Evolutionary conservation across 2,329 filamentous ascomycete genomes (phyloP).

Genomic region (Botrytis pseudocinerea): DNA sequence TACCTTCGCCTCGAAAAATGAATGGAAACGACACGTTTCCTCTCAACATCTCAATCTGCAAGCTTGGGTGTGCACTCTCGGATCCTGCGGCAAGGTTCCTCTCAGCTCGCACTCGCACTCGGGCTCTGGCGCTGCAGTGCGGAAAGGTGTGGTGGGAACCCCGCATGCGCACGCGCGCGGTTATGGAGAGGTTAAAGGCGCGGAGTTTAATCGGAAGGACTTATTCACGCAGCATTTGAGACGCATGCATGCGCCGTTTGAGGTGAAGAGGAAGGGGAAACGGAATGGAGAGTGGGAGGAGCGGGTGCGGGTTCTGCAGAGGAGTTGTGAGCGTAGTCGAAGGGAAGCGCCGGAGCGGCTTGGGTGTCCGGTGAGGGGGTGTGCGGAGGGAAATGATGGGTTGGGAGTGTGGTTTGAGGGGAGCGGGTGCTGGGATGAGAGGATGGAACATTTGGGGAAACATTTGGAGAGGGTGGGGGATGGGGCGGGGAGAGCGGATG

Average conservation of each 20-base stretch:
- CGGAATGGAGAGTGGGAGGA: slow-evolving; percentile 50
- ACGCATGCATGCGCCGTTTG: slow-evolving; percentile 72
- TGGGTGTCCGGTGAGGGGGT: slow-evolving; percentile 62
- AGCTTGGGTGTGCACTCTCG: slow-evolving; percentile 68
- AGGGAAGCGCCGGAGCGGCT: slow-evolving; percentile 62
- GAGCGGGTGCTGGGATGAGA: slow-evolving; percentile 68
- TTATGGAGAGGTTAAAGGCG: slow-evolving; percentile 28
- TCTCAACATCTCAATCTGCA: slow-evolving; percentile 76
- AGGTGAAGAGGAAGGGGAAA: slow-evolving; percentile 44
- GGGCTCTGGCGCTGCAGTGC: background rate
- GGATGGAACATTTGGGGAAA: slow-evolving; percentile 84
- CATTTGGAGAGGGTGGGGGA: slow-evolving; percentile 65
- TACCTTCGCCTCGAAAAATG: slow-evolving; percentile 80
- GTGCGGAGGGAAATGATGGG: slow-evolving; percentile 41
- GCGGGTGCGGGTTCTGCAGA: slow-evolving; percentile 56
- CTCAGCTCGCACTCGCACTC: slow-evolving; percentile 21
- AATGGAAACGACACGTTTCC: slow-evolving; percentile 88
- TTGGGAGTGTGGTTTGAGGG: slow-evolving; percentile 56
- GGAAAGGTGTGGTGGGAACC: slow-evolving; percentile 18
- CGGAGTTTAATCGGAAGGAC: slow-evolving; percentile 81
- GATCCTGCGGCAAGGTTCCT: slow-evolving; percentile 37
- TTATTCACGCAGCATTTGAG: slow-evolving; percentile 86
- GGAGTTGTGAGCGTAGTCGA: slow-evolving; percentile 59
- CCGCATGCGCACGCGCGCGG: background rate
- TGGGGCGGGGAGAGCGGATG: background rate